phyloP scores from a whole-genome alignment of 306 rosid species.

The Trifolium subterraneum region DNA sequence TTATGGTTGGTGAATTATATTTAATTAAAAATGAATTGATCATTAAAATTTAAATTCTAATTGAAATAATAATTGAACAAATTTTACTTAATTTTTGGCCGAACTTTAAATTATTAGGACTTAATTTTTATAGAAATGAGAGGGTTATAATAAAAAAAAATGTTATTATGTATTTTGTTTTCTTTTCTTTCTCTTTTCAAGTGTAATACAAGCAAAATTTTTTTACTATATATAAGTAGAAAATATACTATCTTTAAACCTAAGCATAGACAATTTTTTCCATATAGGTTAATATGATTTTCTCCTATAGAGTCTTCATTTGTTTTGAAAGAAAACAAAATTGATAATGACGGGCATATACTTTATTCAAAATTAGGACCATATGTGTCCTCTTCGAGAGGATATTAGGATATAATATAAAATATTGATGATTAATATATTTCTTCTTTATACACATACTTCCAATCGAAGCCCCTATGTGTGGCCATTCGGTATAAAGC shows the following conservation, averaged over 20 bases:
- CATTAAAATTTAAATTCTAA: neutral
- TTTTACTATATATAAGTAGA: neutral
- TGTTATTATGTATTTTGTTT: neutral
- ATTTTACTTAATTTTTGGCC: neutral
- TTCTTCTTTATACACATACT: constrained; percentile 49
- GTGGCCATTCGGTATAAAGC: constrained; percentile 88
- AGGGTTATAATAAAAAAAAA: neutral
- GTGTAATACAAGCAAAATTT: no score
- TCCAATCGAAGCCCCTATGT: constrained; percentile 74
- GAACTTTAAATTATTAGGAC: no score
- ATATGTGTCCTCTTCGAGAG: constrained; percentile 49
- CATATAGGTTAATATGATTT: constrained; percentile 1
- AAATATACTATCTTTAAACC: constrained; percentile 5
- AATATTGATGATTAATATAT: constrained; percentile 37
- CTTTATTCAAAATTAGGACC: constrained; percentile 45
- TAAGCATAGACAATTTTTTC: neutral
- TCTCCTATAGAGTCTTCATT: neutral
- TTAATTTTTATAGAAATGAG: no score
- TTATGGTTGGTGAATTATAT: no score
- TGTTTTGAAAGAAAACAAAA: constrained; percentile 22
- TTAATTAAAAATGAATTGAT: neutral
- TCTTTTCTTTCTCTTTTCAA: neutral
- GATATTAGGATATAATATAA: constrained; percentile 41
- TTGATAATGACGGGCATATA: constrained; percentile 41
- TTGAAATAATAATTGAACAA: neutral